Evolutionary conservation across 768 basidiomycete genomes (phyloP), one percentile per base, ranked within the genome.

Genomic region (Lactifluus pinguis): DNA sequence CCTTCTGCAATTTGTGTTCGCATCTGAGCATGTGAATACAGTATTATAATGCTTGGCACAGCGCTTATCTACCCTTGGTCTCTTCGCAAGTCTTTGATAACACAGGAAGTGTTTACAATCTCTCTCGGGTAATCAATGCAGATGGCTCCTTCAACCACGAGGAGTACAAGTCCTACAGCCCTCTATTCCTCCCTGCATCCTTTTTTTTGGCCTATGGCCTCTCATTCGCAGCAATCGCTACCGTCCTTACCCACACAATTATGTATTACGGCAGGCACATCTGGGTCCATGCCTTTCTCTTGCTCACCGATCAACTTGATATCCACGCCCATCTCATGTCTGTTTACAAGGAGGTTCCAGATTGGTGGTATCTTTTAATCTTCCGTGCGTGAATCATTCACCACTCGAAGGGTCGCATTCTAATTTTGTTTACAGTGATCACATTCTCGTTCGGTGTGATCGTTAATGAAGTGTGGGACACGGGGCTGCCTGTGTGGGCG

Each of bases 311-410:
- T 66, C 88, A 92, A 67, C 85, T 87, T 1, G 91, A 93, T 73
- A 82, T 93, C 62, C 91, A 93, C 67, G 87, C 88, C 19, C 81
- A 89, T 13, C 76, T 93, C 41, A 93, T 93, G 92, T 76, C 79
- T 9, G 73, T 73, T 51, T 93, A 93, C 69, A 76, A 75, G 3
- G 87, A 86, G 69, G 85, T 92, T 17, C 91, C 90, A 1, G 81
- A 91, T 61, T 92, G 87, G 89, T 93, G 91, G 91, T 93, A 92
- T 70, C 70, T 75, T 8, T 68, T 77, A 47, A 77, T 93, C 53
- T 89, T 91, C 72, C 32, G 69, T 70, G n/a, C 19, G 65, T 63
- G 7, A 10, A 21, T 36, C 19, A 38, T 10, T 38, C 38, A 13
- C 38, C 9, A 13, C 4, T 3, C 3, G 2, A n/a, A 15, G 1